A percentile compares a stretch with the other conserved stretches of the same genome.
These are phyloP conservation scores for Paxillus involutus DNA, from an alignment of 768 basidiomycete genomes.

Conservation along the genomic window DNA sequence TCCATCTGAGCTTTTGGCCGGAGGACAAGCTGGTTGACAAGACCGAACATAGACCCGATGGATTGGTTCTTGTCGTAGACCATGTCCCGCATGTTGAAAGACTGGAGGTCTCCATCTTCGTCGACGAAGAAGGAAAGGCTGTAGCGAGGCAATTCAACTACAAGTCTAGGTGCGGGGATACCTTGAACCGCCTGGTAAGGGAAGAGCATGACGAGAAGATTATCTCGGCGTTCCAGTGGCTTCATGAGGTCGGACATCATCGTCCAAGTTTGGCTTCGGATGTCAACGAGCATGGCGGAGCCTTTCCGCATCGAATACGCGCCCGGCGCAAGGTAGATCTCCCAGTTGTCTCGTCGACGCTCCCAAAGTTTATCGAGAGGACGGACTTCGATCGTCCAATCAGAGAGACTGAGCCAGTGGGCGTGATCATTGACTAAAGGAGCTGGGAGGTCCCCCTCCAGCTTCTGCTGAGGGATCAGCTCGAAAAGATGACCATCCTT, in stretches of 20 bases:
- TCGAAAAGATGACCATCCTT: slow-evolving; percentile 6
- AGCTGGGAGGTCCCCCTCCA: slow-evolving; percentile 18
- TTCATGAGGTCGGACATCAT: slow-evolving; percentile 17
- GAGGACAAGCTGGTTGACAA: slow-evolving; percentile 36
- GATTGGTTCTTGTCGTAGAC: slow-evolving; percentile 38
- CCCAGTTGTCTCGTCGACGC: slow-evolving; percentile 16
- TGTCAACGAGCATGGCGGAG: slow-evolving; percentile 11
- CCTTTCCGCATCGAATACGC: neutral
- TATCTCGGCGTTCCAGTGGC: slow-evolving; percentile 11
- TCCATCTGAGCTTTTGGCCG: slow-evolving; percentile 16
- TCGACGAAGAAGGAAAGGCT: slow-evolving; percentile 38
- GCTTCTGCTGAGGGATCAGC: slow-evolving; percentile 13
- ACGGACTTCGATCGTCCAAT: slow-evolving; percentile 17
- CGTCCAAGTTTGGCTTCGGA: slow-evolving; percentile 14
- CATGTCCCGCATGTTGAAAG: slow-evolving; percentile 36
- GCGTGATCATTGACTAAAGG: slow-evolving; percentile 14
- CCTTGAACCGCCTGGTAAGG: neutral
- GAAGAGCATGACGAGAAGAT: slow-evolving; percentile 15
- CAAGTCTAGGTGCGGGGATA: neutral
- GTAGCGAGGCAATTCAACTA: slow-evolving; percentile 34
- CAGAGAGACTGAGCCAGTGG: slow-evolving; percentile 23
- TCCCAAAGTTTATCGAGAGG: slow-evolving; percentile 15
- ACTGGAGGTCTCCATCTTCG: slow-evolving; percentile 30
- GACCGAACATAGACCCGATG: slow-evolving; percentile 41
- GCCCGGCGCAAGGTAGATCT: slow-evolving; percentile 1